These are phyloP conservation scores for Magnaporthiopsis incrustans DNA, from an alignment of 2,329 filamentous ascomycete genomes.

Conservation along the genomic window DNA sequence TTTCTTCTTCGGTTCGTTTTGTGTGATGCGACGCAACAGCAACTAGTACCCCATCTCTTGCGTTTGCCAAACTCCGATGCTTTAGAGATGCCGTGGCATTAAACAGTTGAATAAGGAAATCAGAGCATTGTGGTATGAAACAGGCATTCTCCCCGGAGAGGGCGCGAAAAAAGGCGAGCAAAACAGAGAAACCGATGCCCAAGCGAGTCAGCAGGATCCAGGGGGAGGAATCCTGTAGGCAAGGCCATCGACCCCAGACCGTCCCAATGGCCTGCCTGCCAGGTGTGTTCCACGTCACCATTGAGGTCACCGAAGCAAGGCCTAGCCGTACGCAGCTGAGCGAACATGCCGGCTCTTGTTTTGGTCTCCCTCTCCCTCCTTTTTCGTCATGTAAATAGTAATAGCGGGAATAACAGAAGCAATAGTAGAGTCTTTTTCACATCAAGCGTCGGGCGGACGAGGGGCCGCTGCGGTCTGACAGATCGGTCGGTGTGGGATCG, in stretches of 20 bases:
- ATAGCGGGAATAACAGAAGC: not conserved
- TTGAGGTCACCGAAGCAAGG: not conserved
- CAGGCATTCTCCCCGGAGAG: not conserved
- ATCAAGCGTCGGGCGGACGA: conserved; percentile 3
- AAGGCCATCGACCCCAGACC: not conserved
- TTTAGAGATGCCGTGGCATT: not conserved
- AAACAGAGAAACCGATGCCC: not conserved
- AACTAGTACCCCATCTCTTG: not conserved
- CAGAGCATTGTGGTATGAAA: not conserved
- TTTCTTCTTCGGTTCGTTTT: not conserved
- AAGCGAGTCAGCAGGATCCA: not conserved
- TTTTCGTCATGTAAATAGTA: not conserved
- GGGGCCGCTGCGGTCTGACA: not conserved
- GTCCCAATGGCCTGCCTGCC: not conserved
- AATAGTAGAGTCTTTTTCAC: not conserved
- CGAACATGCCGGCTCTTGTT: not conserved
- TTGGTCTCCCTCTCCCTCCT: not conserved
- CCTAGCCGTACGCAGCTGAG: not conserved
- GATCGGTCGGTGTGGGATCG: conserved; percentile 13
- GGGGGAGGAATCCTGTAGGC: not conserved
- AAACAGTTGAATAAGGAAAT: not conserved
- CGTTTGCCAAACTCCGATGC: not conserved
- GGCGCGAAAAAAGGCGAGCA: not conserved
- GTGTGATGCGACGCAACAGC: not conserved
- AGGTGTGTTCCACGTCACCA: not conserved